A percentile compares a stretch with the other conserved stretches of the same genome.
These are phyloP conservation scores for Cupressus sempervirens DNA, from an alignment of 75 land plant genomes.

Conservation along the genomic window DNA sequence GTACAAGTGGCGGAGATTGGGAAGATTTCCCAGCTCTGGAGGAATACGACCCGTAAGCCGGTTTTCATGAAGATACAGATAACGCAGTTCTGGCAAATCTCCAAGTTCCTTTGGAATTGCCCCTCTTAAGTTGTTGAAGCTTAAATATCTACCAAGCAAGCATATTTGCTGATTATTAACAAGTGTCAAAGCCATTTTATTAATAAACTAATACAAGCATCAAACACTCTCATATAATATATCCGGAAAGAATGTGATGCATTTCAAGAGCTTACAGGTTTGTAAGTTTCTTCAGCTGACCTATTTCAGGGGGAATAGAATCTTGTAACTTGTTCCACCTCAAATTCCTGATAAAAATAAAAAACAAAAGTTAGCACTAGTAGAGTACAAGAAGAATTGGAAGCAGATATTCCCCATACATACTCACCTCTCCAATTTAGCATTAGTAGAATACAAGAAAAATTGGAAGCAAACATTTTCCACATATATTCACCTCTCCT, in stretches of 20 bases:
- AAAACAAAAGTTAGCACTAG: not conserved
- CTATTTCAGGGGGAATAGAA: conserved; percentile 80
- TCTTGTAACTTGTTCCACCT: conserved; percentile 97
- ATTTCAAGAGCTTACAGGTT: conserved; percentile 54
- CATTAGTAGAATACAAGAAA: not conserved
- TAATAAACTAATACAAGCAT: not conserved
- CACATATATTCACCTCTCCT: not conserved
- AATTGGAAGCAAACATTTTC: not conserved
- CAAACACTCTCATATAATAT: not conserved
- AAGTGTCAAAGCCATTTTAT: not conserved
- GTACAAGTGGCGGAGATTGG: conserved; percentile 77
- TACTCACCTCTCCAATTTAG: not conserved
- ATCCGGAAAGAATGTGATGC: not conserved
- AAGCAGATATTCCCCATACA: not conserved
- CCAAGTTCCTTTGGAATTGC: conserved; percentile 86
- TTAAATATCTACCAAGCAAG: conserved; percentile 57
- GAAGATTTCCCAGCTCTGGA: conserved; percentile 75
- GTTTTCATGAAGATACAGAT: conserved; percentile 85
- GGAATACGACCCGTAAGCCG: conserved; percentile 80
- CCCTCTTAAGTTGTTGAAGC: conserved; percentile 90
- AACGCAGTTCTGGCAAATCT: conserved; percentile 74
- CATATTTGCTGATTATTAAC: not conserved
- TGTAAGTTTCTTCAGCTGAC: conserved; percentile 69
- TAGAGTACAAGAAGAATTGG: not conserved
- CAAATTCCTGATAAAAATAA: conserved; percentile 47